Evolutionary conservation across 805 yeast genomes (phyloP).

Genomic region (Cephaloascus fragrans): DNA sequence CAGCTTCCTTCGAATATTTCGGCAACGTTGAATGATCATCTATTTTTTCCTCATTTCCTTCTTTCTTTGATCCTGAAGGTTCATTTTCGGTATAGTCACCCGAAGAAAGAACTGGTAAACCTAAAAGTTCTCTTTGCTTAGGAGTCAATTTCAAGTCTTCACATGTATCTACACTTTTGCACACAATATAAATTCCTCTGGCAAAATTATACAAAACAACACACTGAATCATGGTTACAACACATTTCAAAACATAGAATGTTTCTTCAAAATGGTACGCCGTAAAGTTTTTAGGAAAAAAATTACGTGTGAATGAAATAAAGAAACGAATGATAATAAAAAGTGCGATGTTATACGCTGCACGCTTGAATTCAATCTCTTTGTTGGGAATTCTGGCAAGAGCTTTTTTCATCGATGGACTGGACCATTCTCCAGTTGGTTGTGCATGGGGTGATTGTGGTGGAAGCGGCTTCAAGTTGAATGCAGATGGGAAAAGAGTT

Average conservation of each 20-base stretch:
- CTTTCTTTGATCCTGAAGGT: too few species aligned
- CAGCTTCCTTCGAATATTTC: background rate
- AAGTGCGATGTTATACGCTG: constrained; percentile 9
- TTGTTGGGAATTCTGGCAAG: constrained; percentile 22
- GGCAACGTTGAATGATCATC: background rate
- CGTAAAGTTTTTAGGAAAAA: background rate
- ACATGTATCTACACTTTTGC: constrained; percentile 24
- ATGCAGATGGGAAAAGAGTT: background rate
- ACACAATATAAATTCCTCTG: constrained; percentile 8
- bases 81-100: background rate
- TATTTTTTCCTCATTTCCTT: too few species aligned
- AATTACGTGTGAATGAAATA: constrained; percentile 6
- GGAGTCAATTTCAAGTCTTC: constrained; percentile 26
- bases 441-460: background rate
- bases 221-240: constrained; percentile 2
- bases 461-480: background rate
- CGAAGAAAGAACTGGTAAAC: constrained; percentile 8
- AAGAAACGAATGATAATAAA: constrained; percentile 10
- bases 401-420: constrained; percentile 25
- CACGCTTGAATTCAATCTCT: constrained; percentile 12
- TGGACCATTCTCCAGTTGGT: constrained; percentile 23
- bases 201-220: constrained; percentile 9
- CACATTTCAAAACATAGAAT: background rate
- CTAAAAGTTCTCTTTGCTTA: constrained; percentile 25
- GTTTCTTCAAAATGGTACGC: constrained; percentile 2